A percentile compares a stretch with the other conserved stretches of the same genome.
Evolutionary conservation across 2,329 filamentous ascomycete species (phyloP).

Genomic region (Alternaria gansuensis): DNA sequence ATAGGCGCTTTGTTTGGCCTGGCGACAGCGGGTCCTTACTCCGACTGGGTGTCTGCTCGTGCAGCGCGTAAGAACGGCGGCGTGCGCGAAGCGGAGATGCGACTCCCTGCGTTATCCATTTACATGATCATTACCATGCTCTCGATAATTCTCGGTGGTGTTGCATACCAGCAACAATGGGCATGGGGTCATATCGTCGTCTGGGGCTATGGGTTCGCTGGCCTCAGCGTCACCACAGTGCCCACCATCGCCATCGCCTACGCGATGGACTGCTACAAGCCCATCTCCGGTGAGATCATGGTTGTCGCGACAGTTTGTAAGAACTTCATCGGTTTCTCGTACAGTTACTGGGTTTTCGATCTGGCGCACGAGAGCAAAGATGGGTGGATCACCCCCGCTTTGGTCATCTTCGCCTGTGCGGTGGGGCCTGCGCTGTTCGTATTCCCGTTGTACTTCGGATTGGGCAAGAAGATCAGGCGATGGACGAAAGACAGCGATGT

Average conservation of each 20-base stretch:
- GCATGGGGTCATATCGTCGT: slow-evolving; percentile 61
- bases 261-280: slow-evolving; percentile 59
- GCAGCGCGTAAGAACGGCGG: slow-evolving; percentile 63
- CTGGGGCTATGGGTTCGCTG: slow-evolving; percentile 59
- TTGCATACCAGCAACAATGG: slow-evolving; percentile 61
- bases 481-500: slow-evolving; percentile 48
- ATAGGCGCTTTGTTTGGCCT: slow-evolving; percentile 65
- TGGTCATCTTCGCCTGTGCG: slow-evolving; percentile 56
- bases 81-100: slow-evolving; percentile 67
- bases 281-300: slow-evolving; percentile 59
- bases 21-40: slow-evolving; percentile 63
- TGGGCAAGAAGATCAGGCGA: slow-evolving; percentile 54
- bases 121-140: slow-evolving; percentile 62
- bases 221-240: slow-evolving; percentile 54
- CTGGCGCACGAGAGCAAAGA: slow-evolving; percentile 45
- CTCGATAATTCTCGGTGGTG: slow-evolving; percentile 58
- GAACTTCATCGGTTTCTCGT: slow-evolving; percentile 57
- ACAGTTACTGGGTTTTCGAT: slow-evolving; percentile 56
- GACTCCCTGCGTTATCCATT: slow-evolving; percentile 57
- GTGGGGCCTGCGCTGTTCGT: slow-evolving; percentile 53
- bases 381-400: slow-evolving; percentile 55
- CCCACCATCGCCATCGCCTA: slow-evolving; percentile 58
- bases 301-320: slow-evolving; percentile 57
- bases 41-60: slow-evolving; percentile 65
- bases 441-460: slow-evolving; percentile 54